Evolutionary conservation across 257 asterid species (phyloP).

Genomic region (Solanum chiquidenum): DNA sequence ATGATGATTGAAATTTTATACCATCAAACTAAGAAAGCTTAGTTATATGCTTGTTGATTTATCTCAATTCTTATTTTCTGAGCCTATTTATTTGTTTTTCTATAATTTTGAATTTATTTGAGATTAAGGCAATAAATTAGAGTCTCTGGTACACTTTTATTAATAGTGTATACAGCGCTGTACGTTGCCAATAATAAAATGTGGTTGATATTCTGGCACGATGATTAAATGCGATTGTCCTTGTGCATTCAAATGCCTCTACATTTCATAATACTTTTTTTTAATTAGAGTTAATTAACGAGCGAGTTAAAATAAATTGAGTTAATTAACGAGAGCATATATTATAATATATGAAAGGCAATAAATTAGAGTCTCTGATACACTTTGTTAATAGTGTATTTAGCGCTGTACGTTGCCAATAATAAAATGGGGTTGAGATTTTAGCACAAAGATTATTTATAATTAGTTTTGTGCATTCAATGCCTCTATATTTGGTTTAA

Average conservation of each 20-base stretch:
- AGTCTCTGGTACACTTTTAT: background rate
- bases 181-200: background rate
- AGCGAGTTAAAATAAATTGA: no score
- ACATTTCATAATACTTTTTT: background rate
- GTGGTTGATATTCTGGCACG: background rate
- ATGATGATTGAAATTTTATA: background rate
- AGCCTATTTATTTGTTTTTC: background rate
- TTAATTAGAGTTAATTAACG: no score
- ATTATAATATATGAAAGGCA: no score
- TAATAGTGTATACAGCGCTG: background rate
- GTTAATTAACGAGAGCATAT: no score
- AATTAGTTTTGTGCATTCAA: background rate
- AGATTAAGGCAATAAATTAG: background rate
- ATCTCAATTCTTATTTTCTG: background rate
- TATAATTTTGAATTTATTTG: no score
- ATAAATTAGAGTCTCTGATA: no score
- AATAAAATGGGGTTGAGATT: no score
- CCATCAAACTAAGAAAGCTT: background rate
- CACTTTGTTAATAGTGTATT: no score
- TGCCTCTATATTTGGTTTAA: background rate
- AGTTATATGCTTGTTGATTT: background rate
- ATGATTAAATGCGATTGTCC: background rate
- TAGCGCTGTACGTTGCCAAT: no score
- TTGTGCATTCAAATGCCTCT: background rate
- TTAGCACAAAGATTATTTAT: no score